A percentile compares a stretch with the other conserved stretches of the same genome.
These are phyloP conservation scores for Herpotrichia juniperi DNA, from an alignment of 2,329 filamentous ascomycete species.

Conservation along the genomic window DNA sequence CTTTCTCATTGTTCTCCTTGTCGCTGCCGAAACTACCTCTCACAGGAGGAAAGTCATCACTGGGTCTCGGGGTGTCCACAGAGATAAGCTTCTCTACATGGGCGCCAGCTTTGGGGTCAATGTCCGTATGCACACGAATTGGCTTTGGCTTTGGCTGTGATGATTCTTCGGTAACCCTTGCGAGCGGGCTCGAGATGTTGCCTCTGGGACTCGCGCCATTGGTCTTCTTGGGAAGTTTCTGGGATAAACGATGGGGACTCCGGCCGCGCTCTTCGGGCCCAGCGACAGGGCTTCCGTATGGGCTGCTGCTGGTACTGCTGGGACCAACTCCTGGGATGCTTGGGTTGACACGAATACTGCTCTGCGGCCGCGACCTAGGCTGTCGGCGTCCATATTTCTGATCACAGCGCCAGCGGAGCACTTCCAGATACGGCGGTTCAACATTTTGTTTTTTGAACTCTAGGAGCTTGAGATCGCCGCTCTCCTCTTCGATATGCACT, in stretches of 20 bases:
- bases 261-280: conserved; percentile 66
- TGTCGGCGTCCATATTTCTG: conserved; percentile 81
- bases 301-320: conserved; percentile 58
- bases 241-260: conserved; percentile 70
- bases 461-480: conserved; percentile 85
- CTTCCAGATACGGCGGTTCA: conserved; percentile 92
- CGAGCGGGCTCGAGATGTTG: conserved; percentile 73
- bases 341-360: conserved; percentile 59
- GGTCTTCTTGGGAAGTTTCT: conserved; percentile 63
- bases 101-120: conserved; percentile 34
- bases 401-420: conserved; percentile 92
- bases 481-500: conserved; percentile 92
- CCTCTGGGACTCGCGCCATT: conserved; percentile 66
- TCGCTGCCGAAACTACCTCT: conserved; percentile 45
- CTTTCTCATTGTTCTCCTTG: conserved; percentile 43
- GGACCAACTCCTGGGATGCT: conserved; percentile 51
- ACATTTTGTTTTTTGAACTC: conserved; percentile 87
- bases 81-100: conserved; percentile 50
- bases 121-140: conserved; percentile 44
- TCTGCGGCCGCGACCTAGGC: conserved; percentile 54
- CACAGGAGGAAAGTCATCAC: conserved; percentile 37
- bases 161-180: conserved; percentile 74
- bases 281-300: conserved; percentile 71
- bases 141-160: conserved; percentile 38
- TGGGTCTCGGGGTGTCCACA: conserved; percentile 49